Percentiles rank a stretch among this genome's conserved stretches.
Conservation (phyloP, 345 rosid genomes). For the Leavenworthia alabamica region DNA sequence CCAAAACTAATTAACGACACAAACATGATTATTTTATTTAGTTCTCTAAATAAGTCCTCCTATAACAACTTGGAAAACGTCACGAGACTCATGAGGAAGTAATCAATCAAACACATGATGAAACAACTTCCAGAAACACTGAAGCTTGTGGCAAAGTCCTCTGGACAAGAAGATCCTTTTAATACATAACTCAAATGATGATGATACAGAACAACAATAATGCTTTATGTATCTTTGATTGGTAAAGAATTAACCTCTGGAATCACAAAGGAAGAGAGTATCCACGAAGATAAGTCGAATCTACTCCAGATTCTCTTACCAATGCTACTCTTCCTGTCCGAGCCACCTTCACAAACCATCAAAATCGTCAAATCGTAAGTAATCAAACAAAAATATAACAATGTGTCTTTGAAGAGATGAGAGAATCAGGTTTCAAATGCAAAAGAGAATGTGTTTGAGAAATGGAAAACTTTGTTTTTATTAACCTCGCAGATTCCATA, state of each 20-base stretch:
- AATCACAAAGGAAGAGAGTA: slow-evolving; percentile 49
- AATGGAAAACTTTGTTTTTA: not conserved
- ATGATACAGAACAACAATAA: not conserved
- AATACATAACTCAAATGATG: not conserved
- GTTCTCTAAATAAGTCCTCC: too few species aligned
- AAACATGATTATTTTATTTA: too few species aligned
- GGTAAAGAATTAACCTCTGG: not conserved
- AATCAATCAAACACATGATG: too few species aligned
- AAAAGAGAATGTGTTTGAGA: too few species aligned
- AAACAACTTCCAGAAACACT: slow-evolving; percentile 19
- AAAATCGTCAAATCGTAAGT: not conserved
- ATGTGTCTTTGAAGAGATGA: too few species aligned
- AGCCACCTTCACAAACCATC: slow-evolving; percentile 50
- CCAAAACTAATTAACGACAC: too few species aligned
- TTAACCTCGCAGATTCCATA: slow-evolving; percentile 71
- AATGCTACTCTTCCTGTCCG: slow-evolving; percentile 68
- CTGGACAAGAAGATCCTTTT: slow-evolving; percentile 20
- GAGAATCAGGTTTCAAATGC: not conserved
- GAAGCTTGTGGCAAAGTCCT: slow-evolving; percentile 13
- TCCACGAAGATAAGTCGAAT: slow-evolving; percentile 59
- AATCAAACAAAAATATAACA: too few species aligned
- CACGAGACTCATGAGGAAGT: too few species aligned
- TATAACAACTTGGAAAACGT: too few species aligned
- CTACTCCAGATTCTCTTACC: slow-evolving; percentile 69
- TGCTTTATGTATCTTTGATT: not conserved